Percentiles rank a stretch among this genome's conserved stretches.
These are phyloP conservation scores for Torulaspora globosa DNA, from an alignment of 1,139 yeast genomes.

Conservation along the genomic window DNA sequence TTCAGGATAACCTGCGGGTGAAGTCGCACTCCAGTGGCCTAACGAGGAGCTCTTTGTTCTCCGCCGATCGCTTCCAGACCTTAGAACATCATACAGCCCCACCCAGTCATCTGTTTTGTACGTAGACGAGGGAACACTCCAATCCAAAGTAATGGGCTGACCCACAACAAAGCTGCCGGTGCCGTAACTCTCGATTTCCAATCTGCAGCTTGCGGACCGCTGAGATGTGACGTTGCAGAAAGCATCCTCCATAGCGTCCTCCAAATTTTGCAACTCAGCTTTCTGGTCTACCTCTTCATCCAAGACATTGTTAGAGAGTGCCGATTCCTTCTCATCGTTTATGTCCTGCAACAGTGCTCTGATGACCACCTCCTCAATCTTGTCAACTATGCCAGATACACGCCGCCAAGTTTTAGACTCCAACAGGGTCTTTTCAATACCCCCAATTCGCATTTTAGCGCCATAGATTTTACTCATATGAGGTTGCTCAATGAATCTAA, in stretches of 20 bases:
- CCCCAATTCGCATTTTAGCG: constrained; percentile 51
- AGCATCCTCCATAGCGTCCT: constrained; percentile 25
- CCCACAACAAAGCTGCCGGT: constrained; percentile 22
- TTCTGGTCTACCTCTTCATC: background rate
- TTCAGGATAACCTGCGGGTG: constrained; percentile 35
- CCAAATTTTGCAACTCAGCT: constrained; percentile 20
- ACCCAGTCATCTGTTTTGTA: constrained; percentile 63
- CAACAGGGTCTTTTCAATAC: constrained; percentile 58
- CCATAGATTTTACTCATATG: constrained; percentile 82
- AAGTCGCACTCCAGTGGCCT: constrained; percentile 66
- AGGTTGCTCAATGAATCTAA: constrained; percentile 71
- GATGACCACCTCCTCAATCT: constrained; percentile 26
- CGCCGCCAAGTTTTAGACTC: constrained; percentile 36
- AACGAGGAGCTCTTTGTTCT: constrained; percentile 60
- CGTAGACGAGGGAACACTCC: constrained; percentile 50
- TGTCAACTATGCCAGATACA: constrained; percentile 37
- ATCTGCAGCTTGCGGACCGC: constrained; percentile 29
- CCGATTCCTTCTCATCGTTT: constrained; percentile 11
- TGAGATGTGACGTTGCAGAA: constrained; percentile 24
- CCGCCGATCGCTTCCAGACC: constrained; percentile 55
- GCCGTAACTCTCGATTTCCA: constrained; percentile 41
- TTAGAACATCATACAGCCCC: constrained; percentile 66
- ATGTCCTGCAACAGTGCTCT: constrained; percentile 19
- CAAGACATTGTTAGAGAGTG: constrained; percentile 8
- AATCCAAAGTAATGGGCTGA: constrained; percentile 51